These are phyloP conservation scores for Parascedosporium putredinis DNA, from an alignment of 2,329 filamentous ascomycete species.

Conservation along the genomic window DNA sequence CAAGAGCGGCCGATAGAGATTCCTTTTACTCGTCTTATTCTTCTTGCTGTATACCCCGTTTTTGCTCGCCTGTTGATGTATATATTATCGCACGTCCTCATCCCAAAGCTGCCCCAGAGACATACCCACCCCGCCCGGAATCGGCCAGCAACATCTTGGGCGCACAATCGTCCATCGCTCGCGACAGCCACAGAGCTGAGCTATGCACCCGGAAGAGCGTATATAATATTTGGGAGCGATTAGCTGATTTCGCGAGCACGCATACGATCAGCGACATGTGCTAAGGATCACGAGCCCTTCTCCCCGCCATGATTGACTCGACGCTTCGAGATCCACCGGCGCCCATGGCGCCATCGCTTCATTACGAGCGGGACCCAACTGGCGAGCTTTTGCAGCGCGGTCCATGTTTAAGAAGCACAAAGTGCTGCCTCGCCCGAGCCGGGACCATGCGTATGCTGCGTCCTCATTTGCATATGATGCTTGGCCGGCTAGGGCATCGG, in stretches of 20 bases:
- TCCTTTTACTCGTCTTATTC: too few relatives aligned
- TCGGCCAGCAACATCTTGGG: too few relatives aligned
- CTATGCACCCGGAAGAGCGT: neutral
- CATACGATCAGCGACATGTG: slow-evolving; percentile 3
- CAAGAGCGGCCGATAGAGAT: too few relatives aligned
- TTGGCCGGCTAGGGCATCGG: slow-evolving; percentile 13
- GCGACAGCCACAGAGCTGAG: too few relatives aligned
- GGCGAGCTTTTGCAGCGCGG: slow-evolving; percentile 19
- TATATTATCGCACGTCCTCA: too few relatives aligned
- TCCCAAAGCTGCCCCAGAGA: too few relatives aligned
- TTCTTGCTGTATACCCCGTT: too few relatives aligned
- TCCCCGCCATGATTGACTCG: slow-evolving; percentile 5
- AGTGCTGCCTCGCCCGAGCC: slow-evolving; percentile 26
- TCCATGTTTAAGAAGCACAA: slow-evolving; percentile 37
- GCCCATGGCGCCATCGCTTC: slow-evolving; percentile 22
- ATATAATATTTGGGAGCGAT: neutral
- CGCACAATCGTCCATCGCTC: too few relatives aligned
- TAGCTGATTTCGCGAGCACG: neutral
- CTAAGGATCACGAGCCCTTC: neutral
- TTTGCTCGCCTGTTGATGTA: too few relatives aligned
- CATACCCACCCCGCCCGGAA: too few relatives aligned
- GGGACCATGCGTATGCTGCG: slow-evolving; percentile 15
- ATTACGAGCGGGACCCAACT: slow-evolving; percentile 18
- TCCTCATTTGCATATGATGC: slow-evolving; percentile 15
- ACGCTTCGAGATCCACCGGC: slow-evolving; percentile 15